Base-by-base conservation (phyloP, 2,329 filamentous ascomycete species). In the Aspergillus novofumigatus region DNA sequence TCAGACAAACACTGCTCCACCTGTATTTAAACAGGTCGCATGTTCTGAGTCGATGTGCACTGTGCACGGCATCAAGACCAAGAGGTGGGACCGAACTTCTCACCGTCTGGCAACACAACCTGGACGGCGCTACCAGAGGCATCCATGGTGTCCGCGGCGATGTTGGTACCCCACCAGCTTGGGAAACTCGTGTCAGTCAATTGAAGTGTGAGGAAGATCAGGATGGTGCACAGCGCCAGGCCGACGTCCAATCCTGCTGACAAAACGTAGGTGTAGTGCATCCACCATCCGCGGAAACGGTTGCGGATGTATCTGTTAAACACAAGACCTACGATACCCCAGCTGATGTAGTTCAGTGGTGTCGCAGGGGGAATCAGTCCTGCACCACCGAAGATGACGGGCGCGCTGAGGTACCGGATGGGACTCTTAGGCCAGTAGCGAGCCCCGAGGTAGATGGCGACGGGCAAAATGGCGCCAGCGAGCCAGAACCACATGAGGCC, bases 241-340 rank as follows among this genome's bases (percentile, higher is more conserved):
- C 88, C 88, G 51, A 83, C 83, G 70, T 91, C 88, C 41, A 91
- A 76, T 1, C 85, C 88, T 0, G 88, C 88, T 21, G 87, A 89
- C 0, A 86, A 84, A 67, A 90, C 81, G 70, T 91, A 91, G 76
- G 91, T 91, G 76, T 90, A 91, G 71, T 87, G 85, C 71, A 88
- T 77, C 88, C 88, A 91, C 88, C 88, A 91, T 35, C 86, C 87
- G 3, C 80, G 83, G 73, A 82, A 87, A 60, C 83, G 80, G 57
- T 85, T 80, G 68, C 83, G 83, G 68, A 91, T 82, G 64, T 80
- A 84, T 65, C 82, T 87, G 73, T 90, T 89, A 77, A 91, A 91
- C 38, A 86, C 62, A 50, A 83, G 80, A 8, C 88, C 88, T 6
- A 88, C 83, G 26, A 84, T 69, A 3, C 84, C 87, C 88, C 88